phyloP scores from a whole-genome alignment of 306 rosid species.

The Vigna radiata region DNA sequence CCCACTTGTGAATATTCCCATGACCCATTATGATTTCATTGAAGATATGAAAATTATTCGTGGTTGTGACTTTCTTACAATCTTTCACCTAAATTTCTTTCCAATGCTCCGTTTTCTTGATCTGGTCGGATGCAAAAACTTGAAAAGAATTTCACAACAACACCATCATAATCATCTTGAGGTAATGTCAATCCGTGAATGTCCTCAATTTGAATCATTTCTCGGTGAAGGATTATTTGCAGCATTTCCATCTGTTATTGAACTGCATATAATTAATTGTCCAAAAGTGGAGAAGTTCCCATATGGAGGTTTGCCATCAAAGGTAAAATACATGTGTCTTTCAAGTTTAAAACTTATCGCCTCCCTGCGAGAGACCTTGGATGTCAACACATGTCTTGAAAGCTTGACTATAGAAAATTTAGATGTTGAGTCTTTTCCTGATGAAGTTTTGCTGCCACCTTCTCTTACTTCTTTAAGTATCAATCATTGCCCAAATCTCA shows the following conservation, averaged over 20 bases:
- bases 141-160: background rate
- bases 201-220: background rate
- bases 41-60: rapidly evolving
- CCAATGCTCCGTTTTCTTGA: background rate
- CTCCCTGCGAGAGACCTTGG: background rate
- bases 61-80: background rate
- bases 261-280: rapidly evolving
- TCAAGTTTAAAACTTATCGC: background rate
- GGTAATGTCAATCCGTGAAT: background rate
- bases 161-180: background rate
- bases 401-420: rapidly evolving
- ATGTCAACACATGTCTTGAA: background rate
- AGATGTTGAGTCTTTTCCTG: background rate
- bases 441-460: background rate
- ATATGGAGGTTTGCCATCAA: background rate
- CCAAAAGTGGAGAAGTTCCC: background rate
- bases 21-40: background rate
- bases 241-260: background rate
- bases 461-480: background rate
- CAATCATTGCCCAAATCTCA: background rate
- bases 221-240: background rate
- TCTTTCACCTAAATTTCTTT: background rate
- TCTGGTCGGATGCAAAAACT: rapidly evolving
- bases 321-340: background rate
- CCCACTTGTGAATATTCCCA: background rate